Base-by-base conservation (phyloP, 495 filamentous ascomycete species). In the Lasiosphaeriaceae sp. region DNA sequence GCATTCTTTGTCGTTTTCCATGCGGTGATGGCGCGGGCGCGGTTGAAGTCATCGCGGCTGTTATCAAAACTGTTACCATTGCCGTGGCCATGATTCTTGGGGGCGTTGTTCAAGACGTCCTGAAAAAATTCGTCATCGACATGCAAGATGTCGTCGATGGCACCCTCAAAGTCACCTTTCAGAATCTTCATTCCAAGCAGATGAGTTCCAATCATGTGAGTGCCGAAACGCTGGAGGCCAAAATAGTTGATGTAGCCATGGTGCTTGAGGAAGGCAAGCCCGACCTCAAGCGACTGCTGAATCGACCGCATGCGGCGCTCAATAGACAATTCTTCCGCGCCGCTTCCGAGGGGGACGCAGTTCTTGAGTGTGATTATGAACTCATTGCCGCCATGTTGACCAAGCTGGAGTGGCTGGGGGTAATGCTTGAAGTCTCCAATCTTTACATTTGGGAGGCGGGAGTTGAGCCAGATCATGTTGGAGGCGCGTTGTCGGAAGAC, bases 191-290 rank as follows among this genome's bases (percentile, higher is more conserved):
- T 78, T 34, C 94, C 94, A 12, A 96, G 70, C 1, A 81, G 80
- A 60, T 96, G 88, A 1, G 94, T 97, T 4, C 90, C 84, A 5
- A 86, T 87, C 3, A 80, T 71, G 69, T 91, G 92, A 3, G 90
- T 88, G 22, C 94, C 94, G 62, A 98, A 98, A 12, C 94, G 85
- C 72, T 98, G 94, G 2, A 97, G 82, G 14, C 94, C 94, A 57
- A 88, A 98, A 75, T 97, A 97, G 70, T 98, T 97, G 69, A 97
- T 84, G 73, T 96, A 98, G 0, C 94, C 94, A 14, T 83, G 74
- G 45, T 81, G 65, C 12, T 71, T 73, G 5, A 97, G 77, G 41
- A 87, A 70, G 6, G 80, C 72, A 12, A 83, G 56, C 1, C 73
- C 75, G 12, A 68, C 66, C 43, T 74, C 63, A 8, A 80, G 57